Percentiles rank a stretch among this genome's conserved stretches.
Evolutionary conservation across 768 basidiomycete species (phyloP).

Genomic region (Suillus decipiens): DNA sequence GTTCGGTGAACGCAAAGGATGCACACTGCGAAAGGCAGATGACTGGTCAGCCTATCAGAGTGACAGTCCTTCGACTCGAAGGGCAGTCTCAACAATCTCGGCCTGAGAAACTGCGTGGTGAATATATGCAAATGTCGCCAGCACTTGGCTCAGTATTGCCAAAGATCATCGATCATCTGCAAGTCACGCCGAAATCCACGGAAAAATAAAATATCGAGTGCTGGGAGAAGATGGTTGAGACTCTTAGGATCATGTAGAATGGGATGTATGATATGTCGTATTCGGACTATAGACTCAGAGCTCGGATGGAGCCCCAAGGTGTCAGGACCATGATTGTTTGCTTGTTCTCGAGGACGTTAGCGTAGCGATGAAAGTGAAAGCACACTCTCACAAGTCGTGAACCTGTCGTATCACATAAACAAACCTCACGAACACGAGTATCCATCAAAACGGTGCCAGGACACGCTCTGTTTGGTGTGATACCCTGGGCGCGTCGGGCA

Average conservation of each 20-base stretch:
- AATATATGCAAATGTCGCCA: not conserved
- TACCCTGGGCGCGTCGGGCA: not conserved
- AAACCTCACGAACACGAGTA: not conserved
- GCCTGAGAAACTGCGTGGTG: not conserved
- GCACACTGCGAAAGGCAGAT: not conserved
- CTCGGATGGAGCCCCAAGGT: not conserved
- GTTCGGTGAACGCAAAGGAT: too few species aligned
- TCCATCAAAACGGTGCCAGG: not conserved
- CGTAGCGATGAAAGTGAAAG: slow-evolving; percentile 38
- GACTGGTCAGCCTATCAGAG: not conserved
- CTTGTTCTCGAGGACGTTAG: slow-evolving; percentile 47
- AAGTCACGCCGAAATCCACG: not conserved
- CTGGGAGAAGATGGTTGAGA: not conserved
- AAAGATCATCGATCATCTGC: not conserved
- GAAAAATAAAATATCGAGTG: not conserved
- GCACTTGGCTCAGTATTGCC: not conserved
- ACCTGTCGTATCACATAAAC: not conserved
- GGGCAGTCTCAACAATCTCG: not conserved
- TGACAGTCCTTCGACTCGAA: not conserved
- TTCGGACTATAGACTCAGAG: not conserved
- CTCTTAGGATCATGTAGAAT: not conserved
- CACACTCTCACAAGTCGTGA: not conserved
- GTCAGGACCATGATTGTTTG: slow-evolving; percentile 73
- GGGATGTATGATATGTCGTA: not conserved
- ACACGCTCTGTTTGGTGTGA: not conserved